Evolutionary conservation across 2,329 filamentous ascomycete genomes (phyloP).

Genomic region (Rutstroemia sydowiana): DNA sequence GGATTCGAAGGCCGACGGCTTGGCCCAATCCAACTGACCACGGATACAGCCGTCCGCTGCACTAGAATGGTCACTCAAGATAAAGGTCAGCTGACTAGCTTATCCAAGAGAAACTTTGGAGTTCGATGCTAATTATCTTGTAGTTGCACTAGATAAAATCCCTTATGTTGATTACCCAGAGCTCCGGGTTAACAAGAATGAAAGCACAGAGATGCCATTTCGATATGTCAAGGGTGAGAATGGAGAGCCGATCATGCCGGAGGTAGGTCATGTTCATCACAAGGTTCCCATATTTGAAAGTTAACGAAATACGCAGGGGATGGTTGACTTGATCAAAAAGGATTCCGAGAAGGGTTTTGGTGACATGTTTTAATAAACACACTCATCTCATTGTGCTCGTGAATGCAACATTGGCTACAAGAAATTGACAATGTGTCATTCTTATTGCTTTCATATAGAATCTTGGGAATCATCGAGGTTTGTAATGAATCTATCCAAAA

Average conservation of each 20-base stretch:
- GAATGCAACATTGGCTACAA: neutral
- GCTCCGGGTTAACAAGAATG: slow-evolving; percentile 80
- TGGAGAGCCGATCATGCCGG: slow-evolving; percentile 82
- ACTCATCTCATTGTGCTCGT: neutral
- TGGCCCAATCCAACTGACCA: slow-evolving; percentile 95
- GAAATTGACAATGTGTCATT: neutral
- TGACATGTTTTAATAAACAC: slow-evolving; percentile 63
- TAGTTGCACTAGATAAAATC: slow-evolving; percentile 72
- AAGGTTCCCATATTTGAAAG: neutral
- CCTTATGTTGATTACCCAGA: slow-evolving; percentile 84
- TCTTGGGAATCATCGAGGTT: too few relatives aligned
- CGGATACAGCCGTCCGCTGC: slow-evolving; percentile 90
- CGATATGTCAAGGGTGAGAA: slow-evolving; percentile 76
- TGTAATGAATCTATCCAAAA: too few relatives aligned
- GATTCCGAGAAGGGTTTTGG: slow-evolving; percentile 90
- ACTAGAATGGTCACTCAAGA: slow-evolving; percentile 84
- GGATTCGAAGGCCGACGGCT: slow-evolving; percentile 82
- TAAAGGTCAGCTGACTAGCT: slow-evolving; percentile 51
- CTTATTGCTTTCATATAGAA: too few relatives aligned
- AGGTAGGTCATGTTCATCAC: slow-evolving; percentile 45
- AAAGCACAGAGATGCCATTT: slow-evolving; percentile 97
- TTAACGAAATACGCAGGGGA: slow-evolving; percentile 48
- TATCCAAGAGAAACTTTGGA: neutral
- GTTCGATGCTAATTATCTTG: slow-evolving; percentile 4
- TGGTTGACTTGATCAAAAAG: slow-evolving; percentile 87